A percentile compares a stretch with the other conserved stretches of the same genome.
Evolutionary conservation across 306 rosid species (phyloP).

Genomic region (Crotalaria pallida): DNA sequence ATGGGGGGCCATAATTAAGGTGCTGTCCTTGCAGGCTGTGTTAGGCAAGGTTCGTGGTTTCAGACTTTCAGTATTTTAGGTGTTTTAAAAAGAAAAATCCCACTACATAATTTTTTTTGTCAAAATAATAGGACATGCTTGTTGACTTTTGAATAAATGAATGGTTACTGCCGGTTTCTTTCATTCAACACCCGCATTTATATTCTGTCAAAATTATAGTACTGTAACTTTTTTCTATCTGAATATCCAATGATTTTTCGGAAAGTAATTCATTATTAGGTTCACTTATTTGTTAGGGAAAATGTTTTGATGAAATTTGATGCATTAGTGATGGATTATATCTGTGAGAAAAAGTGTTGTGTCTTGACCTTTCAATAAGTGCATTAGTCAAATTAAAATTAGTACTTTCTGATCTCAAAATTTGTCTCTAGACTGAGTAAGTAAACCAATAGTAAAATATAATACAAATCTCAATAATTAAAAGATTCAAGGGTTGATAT

Average conservation of each 20-base stretch:
- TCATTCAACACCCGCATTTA: background rate
- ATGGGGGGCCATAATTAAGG: conserved; percentile 4
- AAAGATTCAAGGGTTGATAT: too few relatives aligned
- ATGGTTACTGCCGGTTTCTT: background rate
- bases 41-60: background rate
- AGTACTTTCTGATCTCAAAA: background rate
- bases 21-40: background rate
- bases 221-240: too few relatives aligned
- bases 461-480: too few relatives aligned
- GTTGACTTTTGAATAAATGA: background rate
- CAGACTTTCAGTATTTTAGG: background rate
- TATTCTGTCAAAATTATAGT: background rate
- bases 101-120: background rate
- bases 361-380: background rate
- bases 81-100: background rate
- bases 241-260: background rate
- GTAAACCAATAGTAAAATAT: too few relatives aligned
- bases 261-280: background rate
- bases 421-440: too few relatives aligned
- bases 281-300: background rate
- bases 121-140: background rate
- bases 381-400: background rate
- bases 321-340: too few relatives aligned
- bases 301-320: too few relatives aligned
- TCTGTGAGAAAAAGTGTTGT: background rate